Percentiles rank a stretch among this genome's conserved stretches.
phyloP scores from a whole-genome alignment of 139 green algal species.

The Haematococcus lacustris region DNA sequence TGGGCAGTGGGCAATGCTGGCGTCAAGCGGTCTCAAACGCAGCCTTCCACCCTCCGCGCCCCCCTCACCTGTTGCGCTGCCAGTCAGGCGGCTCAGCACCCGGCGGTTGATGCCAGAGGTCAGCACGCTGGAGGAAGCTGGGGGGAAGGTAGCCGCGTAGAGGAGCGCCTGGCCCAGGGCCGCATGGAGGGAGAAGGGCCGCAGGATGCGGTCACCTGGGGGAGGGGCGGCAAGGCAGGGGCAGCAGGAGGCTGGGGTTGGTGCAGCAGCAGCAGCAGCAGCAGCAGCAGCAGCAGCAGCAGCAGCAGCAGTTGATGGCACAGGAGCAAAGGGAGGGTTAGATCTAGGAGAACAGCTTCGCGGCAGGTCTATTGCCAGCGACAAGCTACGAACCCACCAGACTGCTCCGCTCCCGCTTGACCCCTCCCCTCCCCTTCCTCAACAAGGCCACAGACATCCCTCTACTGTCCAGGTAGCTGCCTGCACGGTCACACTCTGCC shows the following conservation, averaged over 20 bases:
- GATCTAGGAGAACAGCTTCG: neutral
- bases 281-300: no score
- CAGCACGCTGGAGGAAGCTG: neutral
- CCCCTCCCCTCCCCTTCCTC: neutral
- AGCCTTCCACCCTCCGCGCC: no score
- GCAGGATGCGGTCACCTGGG: slow-evolving; percentile 65
- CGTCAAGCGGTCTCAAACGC: no score
- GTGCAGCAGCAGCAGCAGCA: neutral
- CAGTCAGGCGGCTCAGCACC: slow-evolving; percentile 6
- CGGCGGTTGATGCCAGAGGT: neutral
- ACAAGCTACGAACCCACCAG: no score
- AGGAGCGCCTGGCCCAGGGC: slow-evolving; percentile 66
- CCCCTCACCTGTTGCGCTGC: slow-evolving; percentile 8
- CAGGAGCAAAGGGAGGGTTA: no score
- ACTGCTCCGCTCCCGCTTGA: no score
- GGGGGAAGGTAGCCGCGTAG: slow-evolving; percentile 8
- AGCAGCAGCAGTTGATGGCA: no score
- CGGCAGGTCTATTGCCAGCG: no score
- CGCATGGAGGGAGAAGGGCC: slow-evolving; percentile 32
- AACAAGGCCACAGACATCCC: neutral
- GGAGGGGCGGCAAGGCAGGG: neutral
- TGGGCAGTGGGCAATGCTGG: no score
- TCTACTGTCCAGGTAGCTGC: neutral
- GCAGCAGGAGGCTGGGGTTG: neutral
- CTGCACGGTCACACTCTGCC: neutral